A percentile compares a stretch with the other conserved stretches of the same genome.
phyloP scores from a whole-genome alignment of 202 grass and related monocot species.

The Musa balbisiana region DNA sequence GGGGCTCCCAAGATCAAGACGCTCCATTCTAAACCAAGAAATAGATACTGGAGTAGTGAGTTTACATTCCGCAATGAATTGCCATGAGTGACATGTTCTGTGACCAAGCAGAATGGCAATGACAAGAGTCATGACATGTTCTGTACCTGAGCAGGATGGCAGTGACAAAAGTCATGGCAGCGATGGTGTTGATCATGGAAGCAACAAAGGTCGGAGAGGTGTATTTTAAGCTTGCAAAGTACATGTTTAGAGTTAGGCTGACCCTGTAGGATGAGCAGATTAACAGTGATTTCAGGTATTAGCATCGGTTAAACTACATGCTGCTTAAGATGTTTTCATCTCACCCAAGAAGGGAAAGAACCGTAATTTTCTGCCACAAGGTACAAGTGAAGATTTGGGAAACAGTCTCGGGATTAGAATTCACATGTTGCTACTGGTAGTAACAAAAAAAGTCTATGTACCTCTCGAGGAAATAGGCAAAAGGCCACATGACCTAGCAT shows the following conservation, averaged over 20 bases:
- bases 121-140: conserved; percentile 60
- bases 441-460: too few relatives aligned
- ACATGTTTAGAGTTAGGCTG: conserved; percentile 92
- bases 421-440: too few relatives aligned
- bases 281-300: background rate
- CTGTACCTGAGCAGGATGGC: conserved; percentile 55
- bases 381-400: too few relatives aligned
- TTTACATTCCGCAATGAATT: too few relatives aligned
- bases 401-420: too few relatives aligned
- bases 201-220: conserved; percentile 79
- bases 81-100: background rate
- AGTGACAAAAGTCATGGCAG: conserved; percentile 74
- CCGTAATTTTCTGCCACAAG: too few relatives aligned
- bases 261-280: conserved; percentile 37
- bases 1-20: conserved; percentile 45
- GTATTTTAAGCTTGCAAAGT: conserved; percentile 78
- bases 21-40: conserved; percentile 52
- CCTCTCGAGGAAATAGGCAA: too few relatives aligned
- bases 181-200: conserved; percentile 61
- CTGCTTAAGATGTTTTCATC: background rate
- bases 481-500: too few relatives aligned
- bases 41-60: background rate
- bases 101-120: conserved; percentile 56
- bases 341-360: conserved; percentile 77
- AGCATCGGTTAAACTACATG: background rate